These are phyloP conservation scores for Rutidosis leptorrhynchoides DNA, from an alignment of 129 eudicot species.

Conservation along the genomic window DNA sequence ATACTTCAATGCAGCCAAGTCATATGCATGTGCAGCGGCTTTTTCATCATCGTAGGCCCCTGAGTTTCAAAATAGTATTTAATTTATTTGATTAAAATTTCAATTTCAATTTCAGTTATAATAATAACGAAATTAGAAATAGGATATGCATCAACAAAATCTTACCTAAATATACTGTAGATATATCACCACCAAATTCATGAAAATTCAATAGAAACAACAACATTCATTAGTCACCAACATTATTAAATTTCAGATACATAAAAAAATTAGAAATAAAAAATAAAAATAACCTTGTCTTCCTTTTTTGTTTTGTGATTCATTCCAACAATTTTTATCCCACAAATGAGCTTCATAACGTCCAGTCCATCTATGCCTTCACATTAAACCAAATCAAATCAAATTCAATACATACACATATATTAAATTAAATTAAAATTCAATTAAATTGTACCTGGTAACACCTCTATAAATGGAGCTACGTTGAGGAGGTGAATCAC, in stretches of 20 bases:
- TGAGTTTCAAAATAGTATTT: too few relatives aligned
- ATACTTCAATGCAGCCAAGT: slow-evolving; percentile 91
- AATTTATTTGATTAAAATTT: too few relatives aligned
- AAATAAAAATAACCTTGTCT: slow-evolving; percentile 63
- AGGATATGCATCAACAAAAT: background rate
- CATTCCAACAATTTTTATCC: slow-evolving; percentile 93
- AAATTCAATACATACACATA: background rate
- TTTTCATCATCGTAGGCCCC: slow-evolving; percentile 93
- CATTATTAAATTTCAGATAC: background rate
- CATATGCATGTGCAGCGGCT: slow-evolving; percentile 95
- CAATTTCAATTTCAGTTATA: too few relatives aligned
- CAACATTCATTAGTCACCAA: slow-evolving; percentile 14
- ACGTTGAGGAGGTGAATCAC: slow-evolving; percentile 78
- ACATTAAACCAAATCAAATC: slow-evolving; percentile 13
- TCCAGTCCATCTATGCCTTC: slow-evolving; percentile 93
- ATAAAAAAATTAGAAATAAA: background rate
- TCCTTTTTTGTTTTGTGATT: slow-evolving; percentile 81
- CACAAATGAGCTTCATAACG: slow-evolving; percentile 96
- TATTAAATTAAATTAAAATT: too few relatives aligned
- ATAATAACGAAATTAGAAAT: slow-evolving; percentile 6
- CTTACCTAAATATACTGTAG: slow-evolving; percentile 86
- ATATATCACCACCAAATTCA: slow-evolving; percentile 32
- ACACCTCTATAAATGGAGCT: slow-evolving; percentile 85
- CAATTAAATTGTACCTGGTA: slow-evolving; percentile 64
- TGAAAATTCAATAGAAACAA: slow-evolving; percentile 9